Conservation (phyloP, 139 green algal genomes). For the Mychonastes homosphaera region DNA sequence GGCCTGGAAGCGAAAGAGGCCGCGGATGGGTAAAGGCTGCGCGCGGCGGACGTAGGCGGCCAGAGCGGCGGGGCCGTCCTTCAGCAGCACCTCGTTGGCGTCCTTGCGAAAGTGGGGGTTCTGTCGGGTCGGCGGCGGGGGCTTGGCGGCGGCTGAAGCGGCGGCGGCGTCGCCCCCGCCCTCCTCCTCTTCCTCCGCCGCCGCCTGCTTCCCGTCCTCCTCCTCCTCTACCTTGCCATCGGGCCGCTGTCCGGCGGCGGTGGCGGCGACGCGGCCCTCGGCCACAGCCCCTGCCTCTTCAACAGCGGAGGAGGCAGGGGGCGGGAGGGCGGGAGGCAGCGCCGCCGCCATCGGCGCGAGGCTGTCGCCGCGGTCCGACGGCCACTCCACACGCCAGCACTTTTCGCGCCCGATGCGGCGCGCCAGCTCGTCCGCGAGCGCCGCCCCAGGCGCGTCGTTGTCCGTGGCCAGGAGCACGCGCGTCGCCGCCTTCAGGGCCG, state of each 20-base stretch:
- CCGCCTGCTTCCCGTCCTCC: too few relatives aligned
- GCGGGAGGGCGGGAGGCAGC: neutral
- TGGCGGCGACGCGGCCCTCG: too few relatives aligned
- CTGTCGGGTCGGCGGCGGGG: too few relatives aligned
- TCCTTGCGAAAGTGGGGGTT: constrained; percentile 83
- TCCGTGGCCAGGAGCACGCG: constrained; percentile 67
- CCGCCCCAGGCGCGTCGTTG: constrained; percentile 66
- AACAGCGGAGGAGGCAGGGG: neutral
- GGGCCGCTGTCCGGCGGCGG: too few relatives aligned
- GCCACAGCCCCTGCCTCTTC: neutral
- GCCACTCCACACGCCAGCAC: constrained; percentile 64
- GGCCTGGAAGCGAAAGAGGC: constrained; percentile 40
- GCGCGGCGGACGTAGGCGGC: constrained; percentile 42
- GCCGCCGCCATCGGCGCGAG: constrained; percentile 1
- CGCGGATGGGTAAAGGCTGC: constrained; percentile 62
- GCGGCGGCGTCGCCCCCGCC: too few relatives aligned
- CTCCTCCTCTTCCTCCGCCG: too few relatives aligned
- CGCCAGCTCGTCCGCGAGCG: constrained; percentile 75
- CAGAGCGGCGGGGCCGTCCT: constrained; percentile 50
- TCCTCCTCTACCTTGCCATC: too few relatives aligned
- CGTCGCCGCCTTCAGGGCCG: constrained; percentile 4
- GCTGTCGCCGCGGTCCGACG: constrained; percentile 13
- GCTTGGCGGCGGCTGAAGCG: too few relatives aligned
- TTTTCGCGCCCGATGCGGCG: constrained; percentile 64
- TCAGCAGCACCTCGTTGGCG: constrained; percentile 82